Conservation (phyloP, 208 protist genomes). For the Acanthamoeba sp. region DNA sequence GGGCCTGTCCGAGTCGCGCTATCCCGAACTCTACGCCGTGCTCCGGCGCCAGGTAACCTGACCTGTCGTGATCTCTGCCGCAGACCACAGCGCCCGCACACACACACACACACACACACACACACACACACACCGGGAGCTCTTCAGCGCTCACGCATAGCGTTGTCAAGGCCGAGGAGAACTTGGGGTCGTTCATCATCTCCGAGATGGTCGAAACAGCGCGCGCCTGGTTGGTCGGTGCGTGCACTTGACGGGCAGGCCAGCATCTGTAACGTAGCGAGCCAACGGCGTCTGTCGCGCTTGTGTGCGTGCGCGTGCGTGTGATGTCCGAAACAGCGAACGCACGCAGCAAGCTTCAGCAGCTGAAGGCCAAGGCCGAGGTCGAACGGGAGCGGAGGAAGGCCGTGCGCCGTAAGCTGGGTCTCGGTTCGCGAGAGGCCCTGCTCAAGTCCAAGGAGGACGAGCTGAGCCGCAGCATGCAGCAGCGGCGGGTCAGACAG, state of each 20-base stretch:
- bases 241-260: too few relatives aligned
- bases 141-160: too few relatives aligned
- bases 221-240: background rate
- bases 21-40: background rate
- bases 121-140: background rate
- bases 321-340: background rate
- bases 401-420: background rate
- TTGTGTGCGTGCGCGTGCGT: too few relatives aligned
- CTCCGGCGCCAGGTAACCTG: background rate
- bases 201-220: background rate
- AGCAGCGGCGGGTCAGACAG: background rate
- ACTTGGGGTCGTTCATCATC: constrained; percentile 12
- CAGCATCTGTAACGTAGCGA: too few relatives aligned
- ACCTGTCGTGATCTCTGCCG: background rate
- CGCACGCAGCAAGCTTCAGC: background rate
- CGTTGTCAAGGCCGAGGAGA: background rate
- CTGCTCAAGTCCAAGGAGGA: constrained; percentile 42
- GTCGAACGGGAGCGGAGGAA: background rate
- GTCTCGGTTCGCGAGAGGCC: background rate
- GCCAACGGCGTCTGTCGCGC: too few relatives aligned
- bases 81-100: background rate
- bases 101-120: too few relatives aligned
- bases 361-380: constrained; percentile 3
- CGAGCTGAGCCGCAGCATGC: constrained; percentile 12
- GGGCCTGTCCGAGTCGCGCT: constrained; percentile 7